Evolutionary conservation across 345 rosid genomes (phyloP), one percentile per base, ranked within the genome.

Genomic region (Arabidopsis suecica): DNA sequence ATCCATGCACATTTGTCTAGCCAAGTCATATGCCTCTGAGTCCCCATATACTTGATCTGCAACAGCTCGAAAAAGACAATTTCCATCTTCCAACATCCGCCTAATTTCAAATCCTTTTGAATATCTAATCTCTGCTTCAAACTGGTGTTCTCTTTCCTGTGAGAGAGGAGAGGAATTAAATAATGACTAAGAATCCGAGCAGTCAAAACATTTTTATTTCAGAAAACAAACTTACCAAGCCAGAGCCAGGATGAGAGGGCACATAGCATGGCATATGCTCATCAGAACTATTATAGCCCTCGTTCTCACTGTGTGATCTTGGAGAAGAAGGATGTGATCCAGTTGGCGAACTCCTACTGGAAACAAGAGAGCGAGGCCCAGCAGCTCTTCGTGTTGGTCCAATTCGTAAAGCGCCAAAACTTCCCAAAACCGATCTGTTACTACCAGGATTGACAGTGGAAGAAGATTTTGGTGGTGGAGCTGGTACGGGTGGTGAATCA

Each of bases 1-100:
- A 70, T 96, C 97, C 61, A 96, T 84, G 88, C 99, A 93, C 98
- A 96, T 78, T 81, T 96, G 98, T 75, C 98, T 82, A 62, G 82
- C 82, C 80, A 79, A 42, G 80, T 89, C 95, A 82, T 91, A 83
- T 7, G 62, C 78, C 67, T 96, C 99, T 48, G 97, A 87, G 79
- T 96, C 99, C 72, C 98, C 99, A 68, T 91, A 86, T 63, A 96
- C 98, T 85, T 96, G 99, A 91, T 96, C 99, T 53, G 97, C 96
- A 37, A 93, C 92, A 79, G 97, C 99, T 49, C 92, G 93, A 44
- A 96, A 96, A 65, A 96, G 97, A 83, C 99, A 96, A 71, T 96
- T 96, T 41, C 99, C 99, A 84, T 93, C 99, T 89, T 85, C 96
- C 83, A 96, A 25, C 99, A 96, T 96, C 80, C 89, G 84, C 79